Evolutionary conservation across 768 basidiomycete genomes (phyloP).

Genomic region (Russula foetens): DNA sequence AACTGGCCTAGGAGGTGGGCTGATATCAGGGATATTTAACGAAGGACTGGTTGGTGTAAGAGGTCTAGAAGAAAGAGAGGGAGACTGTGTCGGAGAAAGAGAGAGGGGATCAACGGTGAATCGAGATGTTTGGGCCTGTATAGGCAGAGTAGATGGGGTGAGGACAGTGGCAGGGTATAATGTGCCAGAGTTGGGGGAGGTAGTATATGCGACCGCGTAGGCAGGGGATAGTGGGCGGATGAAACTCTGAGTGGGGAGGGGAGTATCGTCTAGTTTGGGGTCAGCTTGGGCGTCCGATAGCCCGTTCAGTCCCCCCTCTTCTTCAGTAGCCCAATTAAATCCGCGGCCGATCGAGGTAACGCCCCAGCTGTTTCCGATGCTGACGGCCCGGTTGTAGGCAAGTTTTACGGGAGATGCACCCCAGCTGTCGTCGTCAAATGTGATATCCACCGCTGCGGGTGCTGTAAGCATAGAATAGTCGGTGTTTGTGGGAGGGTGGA

Average conservation of each 20-base stretch:
- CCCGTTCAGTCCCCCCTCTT: conserved; percentile 26
- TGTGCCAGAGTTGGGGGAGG: conserved; percentile 21
- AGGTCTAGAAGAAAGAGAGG: conserved; percentile 24
- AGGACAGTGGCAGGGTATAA: conserved; percentile 21
- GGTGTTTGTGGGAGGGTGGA: not conserved
- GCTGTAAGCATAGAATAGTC: conserved; percentile 41
- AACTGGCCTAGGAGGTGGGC: conserved; percentile 30
- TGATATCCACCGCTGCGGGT: conserved; percentile 47
- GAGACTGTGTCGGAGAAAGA: conserved; percentile 24
- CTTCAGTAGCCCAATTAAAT: conserved; percentile 53
- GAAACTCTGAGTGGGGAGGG: not conserved
- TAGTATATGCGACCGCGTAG: conserved; percentile 8
- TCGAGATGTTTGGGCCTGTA: conserved; percentile 14
- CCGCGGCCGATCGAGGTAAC: conserved; percentile 81
- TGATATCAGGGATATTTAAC: conserved; percentile 25
- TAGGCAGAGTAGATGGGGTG: conserved; percentile 14
- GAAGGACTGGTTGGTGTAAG: conserved; percentile 19
- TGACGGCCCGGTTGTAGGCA: conserved; percentile 50
- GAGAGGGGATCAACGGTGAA: conserved; percentile 25
- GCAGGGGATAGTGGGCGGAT: conserved; percentile 16
- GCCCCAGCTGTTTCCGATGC: conserved; percentile 73
- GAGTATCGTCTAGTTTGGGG: conserved; percentile 7
- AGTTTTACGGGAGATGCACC: conserved; percentile 37
- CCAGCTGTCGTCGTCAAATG: conserved; percentile 65
- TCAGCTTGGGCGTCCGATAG: conserved; percentile 9